Evolutionary conservation across 1,139 yeast genomes (phyloP), one percentile per base, ranked within the genome.

Genomic region (Saccharomycopsis phalli): DNA sequence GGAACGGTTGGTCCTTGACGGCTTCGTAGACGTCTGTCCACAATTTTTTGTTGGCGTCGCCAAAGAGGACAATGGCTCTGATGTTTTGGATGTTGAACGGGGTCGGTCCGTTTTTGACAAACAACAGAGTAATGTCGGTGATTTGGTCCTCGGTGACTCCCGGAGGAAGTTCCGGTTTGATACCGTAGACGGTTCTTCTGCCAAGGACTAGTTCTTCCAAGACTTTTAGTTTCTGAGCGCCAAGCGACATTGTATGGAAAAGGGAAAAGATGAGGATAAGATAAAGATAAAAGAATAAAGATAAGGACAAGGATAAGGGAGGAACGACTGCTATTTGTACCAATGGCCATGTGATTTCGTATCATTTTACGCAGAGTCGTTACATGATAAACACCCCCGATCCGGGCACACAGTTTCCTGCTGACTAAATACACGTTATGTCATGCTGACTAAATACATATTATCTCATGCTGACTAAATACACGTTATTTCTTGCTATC

Each of bases 11-110:
- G 37, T 53, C 58, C 34, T 58, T 61, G 40, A 63, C 55, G 42
- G 59, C 54, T 17, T 55, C 55, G 37, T 54, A 55, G 26, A 62
- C 67, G 8, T 54, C 42, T 42, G 55, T 55, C 74, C 74, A 68
- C 17, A 67, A 61, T 41, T 58, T 50, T 44, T 59, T 60, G 59
- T 66, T 69, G 35, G 63, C 49, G 3, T 52, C 64, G 42, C 70
- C 72, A 45, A 60, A 58, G 37, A 66, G 42, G 45, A 66, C 57
- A 18, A 63, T 49, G 13, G 69, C 69, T 37, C 73, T 61, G 52
- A 63, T 57, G 34, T 62, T 58, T 53, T 68, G 74, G 34, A 66
- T 62, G 60, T 68, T 68, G 62, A 65, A 65, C n/a, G 68, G 55
- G 16, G 69, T 63, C 50, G 71, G 70, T 6, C 67, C 61, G 52